These are phyloP conservation scores for Fusarium stilboides DNA, from an alignment of 2,329 filamentous ascomycete species.

Conservation along the genomic window DNA sequence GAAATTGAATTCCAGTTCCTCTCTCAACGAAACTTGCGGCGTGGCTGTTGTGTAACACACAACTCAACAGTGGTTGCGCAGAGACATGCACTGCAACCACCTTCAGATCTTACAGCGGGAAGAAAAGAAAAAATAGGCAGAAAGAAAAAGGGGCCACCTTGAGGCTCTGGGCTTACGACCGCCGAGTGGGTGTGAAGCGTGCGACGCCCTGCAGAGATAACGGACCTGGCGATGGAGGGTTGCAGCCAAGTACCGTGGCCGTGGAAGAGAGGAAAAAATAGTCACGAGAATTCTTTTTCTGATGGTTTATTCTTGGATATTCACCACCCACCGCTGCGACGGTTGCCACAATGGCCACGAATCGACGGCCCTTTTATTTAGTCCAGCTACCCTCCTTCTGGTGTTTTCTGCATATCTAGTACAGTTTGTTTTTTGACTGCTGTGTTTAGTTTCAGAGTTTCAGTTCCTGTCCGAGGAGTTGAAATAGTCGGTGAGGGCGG, in stretches of 20 bases:
- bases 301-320: conserved; percentile 16
- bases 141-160: conserved; percentile 24
- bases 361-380: conserved; percentile 17
- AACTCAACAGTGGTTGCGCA: conserved; percentile 28
- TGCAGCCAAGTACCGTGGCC: conserved; percentile 11
- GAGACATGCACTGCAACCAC: conserved; percentile 26
- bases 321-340: neutral
- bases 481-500: conserved; percentile 49
- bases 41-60: conserved; percentile 32
- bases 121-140: conserved; percentile 2
- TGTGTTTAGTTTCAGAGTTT: conserved; percentile 21
- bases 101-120: conserved; percentile 36
- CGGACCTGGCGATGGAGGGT: conserved; percentile 32
- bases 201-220: conserved; percentile 36
- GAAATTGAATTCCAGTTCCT: conserved; percentile 25
- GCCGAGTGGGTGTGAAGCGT: conserved; percentile 33
- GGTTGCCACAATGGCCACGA: conserved; percentile 26
- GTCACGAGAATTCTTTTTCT: conserved; percentile 4
- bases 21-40: conserved; percentile 27
- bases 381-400: conserved; percentile 25
- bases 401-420: conserved; percentile 32
- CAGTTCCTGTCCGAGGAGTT: conserved; percentile 23
- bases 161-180: conserved; percentile 38
- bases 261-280: conserved; percentile 6
- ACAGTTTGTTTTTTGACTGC: conserved; percentile 11